A percentile compares a stretch with the other conserved stretches of the same genome.
Conservation (phyloP, 2,329 filamentous ascomycete species). For the Epichloe baconii region DNA sequence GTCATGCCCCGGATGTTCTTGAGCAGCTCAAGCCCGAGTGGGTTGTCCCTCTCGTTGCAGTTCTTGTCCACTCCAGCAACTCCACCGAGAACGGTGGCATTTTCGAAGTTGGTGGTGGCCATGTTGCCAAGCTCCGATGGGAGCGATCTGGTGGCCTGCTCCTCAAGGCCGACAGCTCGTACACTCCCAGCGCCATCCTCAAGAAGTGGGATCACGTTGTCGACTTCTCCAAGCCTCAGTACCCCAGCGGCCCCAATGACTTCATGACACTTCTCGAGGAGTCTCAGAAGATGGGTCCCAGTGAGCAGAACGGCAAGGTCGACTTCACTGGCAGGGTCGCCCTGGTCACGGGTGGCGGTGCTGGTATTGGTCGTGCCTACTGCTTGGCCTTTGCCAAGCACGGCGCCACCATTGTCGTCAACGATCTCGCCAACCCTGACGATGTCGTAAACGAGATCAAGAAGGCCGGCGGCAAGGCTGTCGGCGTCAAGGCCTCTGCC, state of each 20-base stretch:
- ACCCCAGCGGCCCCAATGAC: constrained; percentile 76
- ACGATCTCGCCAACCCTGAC: constrained; percentile 89
- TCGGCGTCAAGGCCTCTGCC: constrained; percentile 84
- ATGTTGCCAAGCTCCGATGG: constrained; percentile 89
- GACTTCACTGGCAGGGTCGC: constrained; percentile 78
- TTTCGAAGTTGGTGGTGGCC: constrained; percentile 87
- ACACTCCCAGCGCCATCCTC: constrained; percentile 78
- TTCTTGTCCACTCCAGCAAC: constrained; percentile 77
- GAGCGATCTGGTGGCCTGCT: constrained; percentile 82
- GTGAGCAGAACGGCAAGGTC: constrained; percentile 57
- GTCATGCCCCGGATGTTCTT: constrained; percentile 92
- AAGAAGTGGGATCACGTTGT: constrained; percentile 81
- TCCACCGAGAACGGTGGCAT: constrained; percentile 73
- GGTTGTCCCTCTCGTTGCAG: constrained; percentile 86
- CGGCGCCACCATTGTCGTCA: constrained; percentile 79
- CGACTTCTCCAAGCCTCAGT: constrained; percentile 68
- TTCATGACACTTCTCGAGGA: constrained; percentile 78
- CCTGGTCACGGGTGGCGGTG: constrained; percentile 77
- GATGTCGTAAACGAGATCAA: constrained; percentile 85
- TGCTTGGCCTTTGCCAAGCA: constrained; percentile 74
- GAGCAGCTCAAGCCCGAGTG: constrained; percentile 80
- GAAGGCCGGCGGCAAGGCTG: constrained; percentile 76
- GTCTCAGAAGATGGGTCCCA: constrained; percentile 63
- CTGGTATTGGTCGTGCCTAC: constrained; percentile 85
- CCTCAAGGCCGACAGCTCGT: constrained; percentile 74